Percentiles rank a stretch among this genome's conserved stretches.
These are phyloP conservation scores for Jamesozyma gamospora DNA, from an alignment of 805 yeast genomes.

Conservation along the genomic window DNA sequence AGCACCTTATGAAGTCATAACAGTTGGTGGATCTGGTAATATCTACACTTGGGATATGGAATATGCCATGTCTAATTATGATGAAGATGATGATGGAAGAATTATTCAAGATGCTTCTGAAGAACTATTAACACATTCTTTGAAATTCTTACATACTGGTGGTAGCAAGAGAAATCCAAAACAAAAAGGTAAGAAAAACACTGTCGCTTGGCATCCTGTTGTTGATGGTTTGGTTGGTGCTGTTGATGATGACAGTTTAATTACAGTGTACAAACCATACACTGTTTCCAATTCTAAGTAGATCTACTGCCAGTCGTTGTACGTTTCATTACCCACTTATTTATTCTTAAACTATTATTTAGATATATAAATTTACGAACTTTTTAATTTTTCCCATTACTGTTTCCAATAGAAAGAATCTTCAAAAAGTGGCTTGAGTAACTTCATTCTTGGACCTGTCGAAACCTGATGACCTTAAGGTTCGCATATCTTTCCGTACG, in stretches of 20 bases:
- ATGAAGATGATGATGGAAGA: conserved; percentile 32
- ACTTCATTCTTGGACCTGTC: too few relatives aligned
- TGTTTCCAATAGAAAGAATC: too few relatives aligned
- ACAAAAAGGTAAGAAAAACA: conserved; percentile 17
- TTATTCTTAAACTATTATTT: too few relatives aligned
- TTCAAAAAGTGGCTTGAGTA: too few relatives aligned
- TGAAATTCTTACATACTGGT: conserved; percentile 24
- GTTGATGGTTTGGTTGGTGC: conserved; percentile 25
- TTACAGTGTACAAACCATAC: conserved; percentile 26
- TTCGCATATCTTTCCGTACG: too few relatives aligned
- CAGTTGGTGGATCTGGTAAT: conserved; percentile 24
- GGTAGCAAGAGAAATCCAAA: conserved; percentile 21
- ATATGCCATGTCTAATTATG: conserved; percentile 33
- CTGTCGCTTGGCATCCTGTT: conserved; percentile 26
- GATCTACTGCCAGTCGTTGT: too few relatives aligned
- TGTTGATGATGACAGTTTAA: conserved; percentile 24
- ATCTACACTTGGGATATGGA: conserved; percentile 28
- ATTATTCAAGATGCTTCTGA: conserved; percentile 35
- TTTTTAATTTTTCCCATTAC: too few relatives aligned
- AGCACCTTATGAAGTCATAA: conserved; percentile 17
- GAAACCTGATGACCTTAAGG: too few relatives aligned
- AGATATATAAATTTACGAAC: too few relatives aligned
- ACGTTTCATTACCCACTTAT: too few relatives aligned
- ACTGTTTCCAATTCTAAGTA: conserved; percentile 1
- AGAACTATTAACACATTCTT: conserved; percentile 18